Evolutionary conservation across 176 grass and related monocot species (phyloP), one percentile per base, ranked within the genome.

Genomic region (Oryza nivara): DNA sequence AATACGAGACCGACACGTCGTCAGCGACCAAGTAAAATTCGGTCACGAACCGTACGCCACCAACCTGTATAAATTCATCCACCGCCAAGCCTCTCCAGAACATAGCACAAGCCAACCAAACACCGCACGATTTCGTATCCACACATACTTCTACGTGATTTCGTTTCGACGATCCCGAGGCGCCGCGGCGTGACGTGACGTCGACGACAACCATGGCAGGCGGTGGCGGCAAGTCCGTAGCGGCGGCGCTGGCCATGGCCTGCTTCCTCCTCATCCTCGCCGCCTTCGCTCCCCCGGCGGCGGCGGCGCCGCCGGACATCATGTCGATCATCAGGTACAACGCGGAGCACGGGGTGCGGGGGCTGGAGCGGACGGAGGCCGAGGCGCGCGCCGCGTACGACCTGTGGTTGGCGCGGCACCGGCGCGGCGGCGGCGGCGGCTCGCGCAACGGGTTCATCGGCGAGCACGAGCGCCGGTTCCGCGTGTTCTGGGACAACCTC

Each of bases 401-500:
- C 14, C 28, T 11, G 9, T 91, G 89, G 92, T 80, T 81, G 0
- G 79, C 80, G 7, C 67, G 46, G 2, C 84, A 94, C 40, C 40
- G 40, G 40, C 40, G 8, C 40, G 40, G 40, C 32, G 48, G 56
- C 12, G 74, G 66, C 54, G 48, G 56, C 12, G 74, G 66, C 54
- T 58, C 77, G 9, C 66, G 83, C 87, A 83, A 72, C 47, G 81
- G 0, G 4, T 80, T 94, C 34, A 82, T 94, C 34, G 84, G 84
- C 9, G 84, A 94, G 87, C 70, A 85, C 26, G 87, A 80, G 4
- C 60, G 15, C 32, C 80, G 89, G 1, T 74, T 92, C 67, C 76
- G 28, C 5, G 80, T 79, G 3, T 92, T 89, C 73, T 74, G 77
- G 49, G 84, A 92, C 32, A 94, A 94, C 71, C 72, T 94, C 23